Base-by-base conservation (phyloP, 306 rosid species). In the Rubus parviflorus region DNA sequence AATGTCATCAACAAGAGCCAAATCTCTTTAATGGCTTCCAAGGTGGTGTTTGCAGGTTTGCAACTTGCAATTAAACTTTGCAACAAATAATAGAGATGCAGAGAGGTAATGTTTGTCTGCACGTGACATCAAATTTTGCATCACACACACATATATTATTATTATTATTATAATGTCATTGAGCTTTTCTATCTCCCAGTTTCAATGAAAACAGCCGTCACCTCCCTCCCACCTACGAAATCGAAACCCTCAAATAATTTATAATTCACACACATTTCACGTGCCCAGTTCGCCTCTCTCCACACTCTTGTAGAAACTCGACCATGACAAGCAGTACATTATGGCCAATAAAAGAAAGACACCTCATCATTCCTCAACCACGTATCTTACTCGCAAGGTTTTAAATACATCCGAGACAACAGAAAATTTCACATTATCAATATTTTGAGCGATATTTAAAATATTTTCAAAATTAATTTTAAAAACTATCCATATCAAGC, bases 111-210 rank as follows among this genome's bases (percentile, higher is more conserved):
- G 46, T n/a, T 40, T 72, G 58, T 60, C 53, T 47, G 58, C 73
- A 81, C 49, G 52, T n/a, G 79, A 69, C 84, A 35, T 70, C 77
- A 67, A 80, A 67, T 58, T 71, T 61, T 25, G 30, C 75, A 23
- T 43, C 47, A 38, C 8, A 30, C 47, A 38, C 8, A 30, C 43
- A 42, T 11, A n/a, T 10, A n/a, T 47, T 3, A 0, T 68, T 19
- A 7, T 6, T 11, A 13, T 7, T 7, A 41, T 10, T n/a, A n/a
- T n/a, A n/a, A n/a, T n/a, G n/a, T n/a, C n/a, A 74, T 46, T 38
- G 41, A 62, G 9, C 20, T 38, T 13, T 35, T 60, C 43, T 16
- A 15, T 42, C 54, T 51, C 56, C 8, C 6, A 30, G 45, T 78
- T 78, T 25, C 64, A 11, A 60, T 30, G 69, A 23, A 35, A 74